Conservation (phyloP, 345 rosid species). For the Corymbia maculata region DNA sequence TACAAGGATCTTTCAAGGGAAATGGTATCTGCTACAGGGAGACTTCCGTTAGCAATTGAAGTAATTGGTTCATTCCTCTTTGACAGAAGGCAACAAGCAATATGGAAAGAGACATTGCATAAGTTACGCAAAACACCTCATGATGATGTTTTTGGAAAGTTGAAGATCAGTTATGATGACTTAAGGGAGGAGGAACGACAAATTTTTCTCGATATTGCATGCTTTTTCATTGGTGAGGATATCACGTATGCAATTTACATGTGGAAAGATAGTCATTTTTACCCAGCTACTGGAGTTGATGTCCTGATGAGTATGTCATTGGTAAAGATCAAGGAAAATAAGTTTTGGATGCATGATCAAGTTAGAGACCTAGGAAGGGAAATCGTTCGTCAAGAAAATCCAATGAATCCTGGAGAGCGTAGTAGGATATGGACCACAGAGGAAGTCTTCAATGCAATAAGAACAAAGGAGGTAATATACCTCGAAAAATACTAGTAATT, state of each 20-base stretch:
- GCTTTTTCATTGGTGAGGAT: background rate
- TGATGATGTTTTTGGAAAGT: background rate
- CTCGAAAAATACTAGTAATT: background rate
- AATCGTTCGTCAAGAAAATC: background rate
- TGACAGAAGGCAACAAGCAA: background rate
- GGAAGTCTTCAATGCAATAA: background rate
- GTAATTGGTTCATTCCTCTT: no score
- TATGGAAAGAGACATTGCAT: background rate
- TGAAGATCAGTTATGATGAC: background rate
- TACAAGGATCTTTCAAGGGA: no score
- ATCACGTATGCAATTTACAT: background rate
- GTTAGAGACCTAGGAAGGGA: background rate
- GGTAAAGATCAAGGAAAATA: background rate
- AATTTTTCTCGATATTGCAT: background rate
- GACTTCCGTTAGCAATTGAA: no score
- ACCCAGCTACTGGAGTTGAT: background rate
- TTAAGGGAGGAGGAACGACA: background rate
- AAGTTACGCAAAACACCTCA: background rate
- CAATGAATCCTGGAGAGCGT: background rate
- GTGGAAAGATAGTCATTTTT: background rate
- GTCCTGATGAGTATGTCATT: background rate
- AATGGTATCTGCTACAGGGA: no score
- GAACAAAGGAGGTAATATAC: background rate
- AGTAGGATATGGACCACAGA: background rate
- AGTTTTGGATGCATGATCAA: background rate